These are phyloP conservation scores for Brassica carinata DNA, from an alignment of 345 rosid genomes.

Conservation along the genomic window DNA sequence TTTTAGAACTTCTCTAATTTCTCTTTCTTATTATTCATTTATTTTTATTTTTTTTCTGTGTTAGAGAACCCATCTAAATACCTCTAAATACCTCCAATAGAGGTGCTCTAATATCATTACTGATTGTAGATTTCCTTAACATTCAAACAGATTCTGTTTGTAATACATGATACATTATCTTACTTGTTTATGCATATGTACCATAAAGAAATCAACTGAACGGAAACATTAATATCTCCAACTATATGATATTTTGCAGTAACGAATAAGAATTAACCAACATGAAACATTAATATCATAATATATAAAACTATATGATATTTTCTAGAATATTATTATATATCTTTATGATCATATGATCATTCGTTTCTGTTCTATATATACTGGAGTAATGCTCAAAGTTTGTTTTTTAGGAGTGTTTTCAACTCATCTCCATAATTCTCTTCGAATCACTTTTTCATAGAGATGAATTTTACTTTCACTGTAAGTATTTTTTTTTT, in stretches of 20 bases:
- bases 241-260: not conserved
- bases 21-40: too few species aligned
- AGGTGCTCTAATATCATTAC: not conserved
- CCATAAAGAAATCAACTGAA: not conserved
- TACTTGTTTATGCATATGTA: not conserved
- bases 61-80: too few species aligned
- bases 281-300: not conserved
- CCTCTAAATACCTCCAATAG: too few species aligned
- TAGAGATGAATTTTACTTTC: too few species aligned
- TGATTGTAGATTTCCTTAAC: not conserved
- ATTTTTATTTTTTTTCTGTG: too few species aligned
- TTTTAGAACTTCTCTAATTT: too few species aligned
- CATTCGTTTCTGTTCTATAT: not conserved
- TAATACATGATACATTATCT: not conserved
- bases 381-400: not conserved
- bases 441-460: not conserved
- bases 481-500: too few species aligned
- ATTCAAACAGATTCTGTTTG: not conserved
- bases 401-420: not conserved
- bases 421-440: not conserved
- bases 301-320: not conserved
- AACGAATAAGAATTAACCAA: not conserved
- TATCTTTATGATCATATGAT: not conserved
- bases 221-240: not conserved
- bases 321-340: not conserved